Conservation (phyloP, 805 yeast genomes). For the Wickerhamomyces hampshirensis region DNA sequence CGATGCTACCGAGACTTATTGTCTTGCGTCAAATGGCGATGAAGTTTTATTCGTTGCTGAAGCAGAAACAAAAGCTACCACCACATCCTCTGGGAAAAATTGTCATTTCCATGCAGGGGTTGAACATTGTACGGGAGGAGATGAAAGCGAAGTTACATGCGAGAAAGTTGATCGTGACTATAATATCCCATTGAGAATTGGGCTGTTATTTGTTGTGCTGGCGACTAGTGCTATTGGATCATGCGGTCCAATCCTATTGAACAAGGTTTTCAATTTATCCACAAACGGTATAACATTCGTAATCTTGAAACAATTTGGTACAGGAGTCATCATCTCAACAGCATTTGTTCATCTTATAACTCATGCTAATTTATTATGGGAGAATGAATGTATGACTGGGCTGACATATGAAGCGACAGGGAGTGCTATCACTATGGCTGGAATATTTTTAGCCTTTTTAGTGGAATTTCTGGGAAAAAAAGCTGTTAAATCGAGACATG, state of each 20-base stretch:
- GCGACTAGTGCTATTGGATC: slow-evolving; percentile 13
- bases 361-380: slow-evolving; percentile 17
- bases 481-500: slow-evolving; percentile 3
- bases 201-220: slow-evolving; percentile 14
- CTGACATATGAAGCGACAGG: slow-evolving; percentile 16
- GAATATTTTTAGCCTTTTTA: slow-evolving; percentile 15
- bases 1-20: slow-evolving; percentile 14
- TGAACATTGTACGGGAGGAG: slow-evolving; percentile 19
- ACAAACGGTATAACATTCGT: slow-evolving; percentile 10
- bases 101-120: slow-evolving; percentile 24
- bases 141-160: slow-evolving; percentile 11
- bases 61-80: no score
- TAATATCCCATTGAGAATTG: slow-evolving; percentile 16
- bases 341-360: slow-evolving; percentile 19
- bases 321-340: slow-evolving; percentile 20
- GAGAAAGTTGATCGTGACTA: slow-evolving; percentile 13
- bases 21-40: slow-evolving; percentile 12
- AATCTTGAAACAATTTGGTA: slow-evolving; percentile 17
- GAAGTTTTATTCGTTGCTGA: slow-evolving; percentile 12
- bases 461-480: slow-evolving; percentile 14
- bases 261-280: slow-evolving; percentile 5
- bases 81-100: slow-evolving; percentile 7
- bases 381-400: slow-evolving; percentile 14
- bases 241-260: slow-evolving; percentile 14
- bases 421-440: slow-evolving; percentile 18